phyloP scores from a whole-genome alignment of 805 yeast species.

The Pichia cephalocereana region DNA sequence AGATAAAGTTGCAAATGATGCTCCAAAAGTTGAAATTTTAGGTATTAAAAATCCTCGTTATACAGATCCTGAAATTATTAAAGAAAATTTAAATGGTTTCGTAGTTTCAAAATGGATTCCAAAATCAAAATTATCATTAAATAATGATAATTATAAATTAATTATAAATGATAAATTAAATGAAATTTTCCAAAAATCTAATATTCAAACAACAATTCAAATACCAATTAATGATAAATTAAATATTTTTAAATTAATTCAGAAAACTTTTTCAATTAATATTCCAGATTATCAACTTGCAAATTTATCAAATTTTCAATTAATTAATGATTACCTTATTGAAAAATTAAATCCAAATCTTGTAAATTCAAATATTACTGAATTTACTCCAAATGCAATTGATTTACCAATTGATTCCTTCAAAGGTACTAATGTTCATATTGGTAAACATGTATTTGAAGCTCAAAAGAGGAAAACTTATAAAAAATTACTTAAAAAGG shows the following conservation, averaged over 20 bases:
- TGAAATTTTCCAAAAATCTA: conserved; percentile 6
- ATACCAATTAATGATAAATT: conserved; percentile 37
- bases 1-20: conserved; percentile 9
- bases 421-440: conserved; percentile 46
- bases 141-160: conserved; percentile 6
- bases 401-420: conserved; percentile 49
- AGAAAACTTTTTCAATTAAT: conserved; percentile 38
- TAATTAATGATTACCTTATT: conserved; percentile 30
- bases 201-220: background rate
- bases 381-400: conserved; percentile 63
- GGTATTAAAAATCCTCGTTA: conserved; percentile 23
- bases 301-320: conserved; percentile 29
- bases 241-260: conserved; percentile 37
- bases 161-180: conserved; percentile 12
- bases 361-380: conserved; percentile 41
- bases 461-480: conserved; percentile 36
- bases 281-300: conserved; percentile 45
- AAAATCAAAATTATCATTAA: conserved; percentile 10
- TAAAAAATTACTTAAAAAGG: conserved; percentile 34
- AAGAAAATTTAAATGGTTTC: conserved; percentile 23
- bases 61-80: conserved; percentile 15
- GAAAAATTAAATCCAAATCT: conserved; percentile 28
- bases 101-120: conserved; percentile 23
- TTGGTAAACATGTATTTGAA: conserved; percentile 42
- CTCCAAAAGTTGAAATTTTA: conserved; percentile 19